A percentile compares a stretch with the other conserved stretches of the same genome.
Conservation (phyloP, 805 yeast species). For the Spathaspora sp. region DNA sequence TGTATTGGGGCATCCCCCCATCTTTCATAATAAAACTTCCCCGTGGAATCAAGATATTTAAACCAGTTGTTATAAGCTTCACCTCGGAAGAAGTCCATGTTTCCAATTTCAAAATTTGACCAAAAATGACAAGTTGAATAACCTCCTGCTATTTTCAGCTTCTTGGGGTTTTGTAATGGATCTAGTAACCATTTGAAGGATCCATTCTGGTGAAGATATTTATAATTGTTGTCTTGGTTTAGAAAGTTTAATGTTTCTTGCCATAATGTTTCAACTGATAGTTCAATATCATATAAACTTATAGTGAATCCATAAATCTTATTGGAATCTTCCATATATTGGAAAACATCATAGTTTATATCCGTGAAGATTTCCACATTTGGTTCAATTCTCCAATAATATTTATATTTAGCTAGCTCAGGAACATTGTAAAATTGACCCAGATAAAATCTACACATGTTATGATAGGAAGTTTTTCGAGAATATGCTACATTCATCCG, state of each 20-base stretch:
- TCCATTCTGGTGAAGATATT: conserved; percentile 46
- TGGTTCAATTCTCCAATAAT: conserved; percentile 85
- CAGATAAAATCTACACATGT: conserved; percentile 81
- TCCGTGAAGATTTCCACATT: conserved; percentile 63
- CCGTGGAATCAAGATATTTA: conserved; percentile 58
- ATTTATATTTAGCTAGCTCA: conserved; percentile 54
- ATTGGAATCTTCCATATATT: conserved; percentile 61
- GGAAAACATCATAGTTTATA: conserved; percentile 73
- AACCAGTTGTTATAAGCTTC: conserved; percentile 67
- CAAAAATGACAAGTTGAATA: conserved; percentile 83
- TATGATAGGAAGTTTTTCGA: conserved; percentile 60
- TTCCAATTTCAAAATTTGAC: conserved; percentile 85
- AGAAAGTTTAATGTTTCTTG: conserved; percentile 63
- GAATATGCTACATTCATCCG: conserved; percentile 59
- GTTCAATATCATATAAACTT: conserved; percentile 66
- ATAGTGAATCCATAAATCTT: conserved; percentile 75
- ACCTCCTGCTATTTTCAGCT: conserved; percentile 38
- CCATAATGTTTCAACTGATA: conserved; percentile 63
- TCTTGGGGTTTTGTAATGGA: conserved; percentile 47
- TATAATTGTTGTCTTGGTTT: conserved; percentile 51
- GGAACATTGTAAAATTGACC: conserved; percentile 63
- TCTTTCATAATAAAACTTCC: conserved; percentile 85
- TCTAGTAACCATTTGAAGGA: conserved; percentile 53
- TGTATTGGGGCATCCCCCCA: conserved; percentile 97
- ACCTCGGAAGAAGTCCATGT: conserved; percentile 73